These are phyloP conservation scores for Croton laevigatus DNA, from an alignment of 441 rosid genomes.

Conservation along the genomic window DNA sequence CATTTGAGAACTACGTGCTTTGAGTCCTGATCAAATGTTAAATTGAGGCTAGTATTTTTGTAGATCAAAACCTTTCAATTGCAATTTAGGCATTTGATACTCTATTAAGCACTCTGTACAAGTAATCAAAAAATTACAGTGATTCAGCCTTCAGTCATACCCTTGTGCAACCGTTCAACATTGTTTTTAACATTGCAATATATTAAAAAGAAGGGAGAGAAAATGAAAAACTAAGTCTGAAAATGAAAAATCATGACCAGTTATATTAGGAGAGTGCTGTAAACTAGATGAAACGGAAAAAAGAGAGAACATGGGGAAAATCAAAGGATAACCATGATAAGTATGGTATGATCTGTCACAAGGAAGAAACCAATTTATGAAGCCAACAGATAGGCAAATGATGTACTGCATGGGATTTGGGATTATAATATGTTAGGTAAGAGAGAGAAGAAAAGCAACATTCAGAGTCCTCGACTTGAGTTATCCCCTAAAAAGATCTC, in stretches of 20 bases:
- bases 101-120: not conserved
- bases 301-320: not conserved
- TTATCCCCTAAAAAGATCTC: not conserved
- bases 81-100: not conserved
- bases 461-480: not conserved
- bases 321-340: not conserved
- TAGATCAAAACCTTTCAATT: not conserved
- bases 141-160: not conserved
- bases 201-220: not conserved
- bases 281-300: not conserved
- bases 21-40: slow-evolving; percentile 29
- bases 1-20: slow-evolving; percentile 24
- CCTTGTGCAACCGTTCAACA: not conserved
- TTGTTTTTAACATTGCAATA: not conserved
- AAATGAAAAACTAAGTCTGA: not conserved
- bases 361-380: not conserved
- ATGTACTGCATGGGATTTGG: not conserved
- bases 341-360: slow-evolving; percentile 1
- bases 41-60: not conserved
- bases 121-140: not conserved
- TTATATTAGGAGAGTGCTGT: not conserved
- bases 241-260: not conserved
- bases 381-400: not conserved
- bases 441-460: not conserved
- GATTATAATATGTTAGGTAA: not conserved